Percentiles rank a stretch among this genome's conserved stretches.
These are phyloP conservation scores for Botrytis elliptica DNA, from an alignment of 2,329 filamentous ascomycete species.

Conservation along the genomic window DNA sequence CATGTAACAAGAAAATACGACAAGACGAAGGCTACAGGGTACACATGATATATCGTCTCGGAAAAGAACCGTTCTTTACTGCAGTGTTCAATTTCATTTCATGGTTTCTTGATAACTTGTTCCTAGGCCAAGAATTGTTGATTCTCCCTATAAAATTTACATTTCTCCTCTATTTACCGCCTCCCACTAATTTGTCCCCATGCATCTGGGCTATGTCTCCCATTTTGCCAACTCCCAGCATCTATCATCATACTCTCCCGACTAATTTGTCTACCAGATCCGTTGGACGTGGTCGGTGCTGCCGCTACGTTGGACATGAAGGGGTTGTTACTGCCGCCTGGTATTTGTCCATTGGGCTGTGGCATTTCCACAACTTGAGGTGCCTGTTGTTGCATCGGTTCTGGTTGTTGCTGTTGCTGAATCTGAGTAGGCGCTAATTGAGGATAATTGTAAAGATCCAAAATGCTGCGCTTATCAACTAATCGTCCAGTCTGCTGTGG, in stretches of 20 bases:
- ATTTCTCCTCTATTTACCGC: not conserved
- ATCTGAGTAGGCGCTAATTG: constrained; percentile 36
- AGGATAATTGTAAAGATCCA: constrained; percentile 66
- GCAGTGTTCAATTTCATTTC: not conserved
- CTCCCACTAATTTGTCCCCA: constrained; percentile 63
- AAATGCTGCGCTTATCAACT: constrained; percentile 70
- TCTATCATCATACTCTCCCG: constrained; percentile 64
- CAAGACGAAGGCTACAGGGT: not conserved
- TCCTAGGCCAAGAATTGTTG: constrained; percentile 19
- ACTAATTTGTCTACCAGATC: constrained; percentile 50
- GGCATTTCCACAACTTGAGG: constrained; percentile 15
- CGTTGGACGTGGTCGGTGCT: constrained; percentile 31
- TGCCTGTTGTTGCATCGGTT: constrained; percentile 27
- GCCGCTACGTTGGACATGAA: constrained; percentile 32
- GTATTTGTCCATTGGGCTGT: constrained; percentile 22
- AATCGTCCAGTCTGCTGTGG: constrained; percentile 46
- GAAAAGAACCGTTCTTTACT: not conserved
- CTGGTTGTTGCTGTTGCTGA: constrained; percentile 25
- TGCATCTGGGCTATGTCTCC: constrained; percentile 75
- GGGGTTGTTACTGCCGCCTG: constrained; percentile 38
- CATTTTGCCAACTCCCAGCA: constrained; percentile 57
- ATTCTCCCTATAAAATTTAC: not conserved
- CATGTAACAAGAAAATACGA: not conserved
- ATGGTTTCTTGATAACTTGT: not conserved
- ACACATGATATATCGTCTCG: not conserved